phyloP scores from a whole-genome alignment of 2,329 filamentous ascomycete species.

The Diaporthe helianthi region DNA sequence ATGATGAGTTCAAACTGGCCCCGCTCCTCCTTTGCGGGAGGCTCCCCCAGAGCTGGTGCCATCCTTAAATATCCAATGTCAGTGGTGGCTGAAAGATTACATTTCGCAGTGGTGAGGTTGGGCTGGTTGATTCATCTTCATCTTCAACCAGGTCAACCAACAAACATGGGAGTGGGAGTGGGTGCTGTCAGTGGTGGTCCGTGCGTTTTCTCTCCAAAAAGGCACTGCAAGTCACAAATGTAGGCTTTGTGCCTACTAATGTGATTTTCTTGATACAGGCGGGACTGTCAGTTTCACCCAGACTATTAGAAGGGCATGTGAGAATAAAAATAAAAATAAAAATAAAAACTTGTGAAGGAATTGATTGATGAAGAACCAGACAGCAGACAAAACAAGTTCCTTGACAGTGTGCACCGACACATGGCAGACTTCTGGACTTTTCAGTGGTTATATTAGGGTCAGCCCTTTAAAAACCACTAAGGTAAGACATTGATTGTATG shows the following conservation, averaged over 20 bases:
- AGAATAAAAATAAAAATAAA: background rate
- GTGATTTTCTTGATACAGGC: background rate
- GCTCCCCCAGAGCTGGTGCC: slow-evolving; percentile 41
- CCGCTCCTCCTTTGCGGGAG: slow-evolving; percentile 50
- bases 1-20: slow-evolving; percentile 66
- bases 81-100: background rate
- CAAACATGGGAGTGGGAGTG: background rate
- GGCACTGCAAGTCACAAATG: background rate
- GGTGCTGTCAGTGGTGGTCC: slow-evolving; percentile 4
- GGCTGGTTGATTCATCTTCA: background rate
- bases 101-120: slow-evolving; percentile 2
- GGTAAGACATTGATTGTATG: no score
- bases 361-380: no score
- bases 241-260: background rate
- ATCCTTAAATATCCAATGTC: slow-evolving; percentile 31
- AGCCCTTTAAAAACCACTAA: background rate
- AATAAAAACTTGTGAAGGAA: no score
- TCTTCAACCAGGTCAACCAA: background rate
- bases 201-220: background rate
- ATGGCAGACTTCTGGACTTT: background rate
- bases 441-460: background rate
- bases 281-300: no score
- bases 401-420: background rate
- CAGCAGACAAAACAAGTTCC: background rate
- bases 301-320: fast-evolving